phyloP scores from a whole-genome alignment of 441 rosid genomes.

The Iberis amara region DNA sequence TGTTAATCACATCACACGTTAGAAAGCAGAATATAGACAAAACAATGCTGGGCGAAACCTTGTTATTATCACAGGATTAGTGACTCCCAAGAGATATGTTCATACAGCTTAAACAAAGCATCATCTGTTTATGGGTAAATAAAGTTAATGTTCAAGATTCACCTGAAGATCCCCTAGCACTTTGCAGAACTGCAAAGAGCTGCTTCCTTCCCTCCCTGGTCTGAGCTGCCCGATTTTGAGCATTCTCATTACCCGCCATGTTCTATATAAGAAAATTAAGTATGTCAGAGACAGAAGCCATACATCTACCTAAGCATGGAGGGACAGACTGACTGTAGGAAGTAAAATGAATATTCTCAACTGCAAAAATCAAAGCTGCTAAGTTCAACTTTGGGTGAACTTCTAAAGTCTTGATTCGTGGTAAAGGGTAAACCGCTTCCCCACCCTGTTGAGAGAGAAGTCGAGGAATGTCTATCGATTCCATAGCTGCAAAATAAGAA shows the following conservation, averaged over 20 bases:
- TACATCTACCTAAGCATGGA: slow-evolving; percentile 22
- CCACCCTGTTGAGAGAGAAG: slow-evolving; percentile 95
- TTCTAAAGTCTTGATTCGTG: slow-evolving; percentile 77
- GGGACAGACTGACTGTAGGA: slow-evolving; percentile 14
- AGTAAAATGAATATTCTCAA: slow-evolving; percentile 39
- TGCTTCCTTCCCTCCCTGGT: slow-evolving; percentile 98
- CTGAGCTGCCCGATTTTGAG: slow-evolving; percentile 78
- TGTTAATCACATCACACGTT: slow-evolving; percentile 47
- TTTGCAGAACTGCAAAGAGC: slow-evolving; percentile 96
- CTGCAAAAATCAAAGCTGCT: slow-evolving; percentile 87
- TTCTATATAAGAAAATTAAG: slow-evolving; percentile 47
- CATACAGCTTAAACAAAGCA: slow-evolving; percentile 12
- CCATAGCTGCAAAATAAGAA: slow-evolving; percentile 67
- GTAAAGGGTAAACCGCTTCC: slow-evolving; percentile 95
- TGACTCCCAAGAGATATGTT: slow-evolving; percentile 10
- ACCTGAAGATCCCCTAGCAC: slow-evolving; percentile 99
- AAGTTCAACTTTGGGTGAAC: slow-evolving; percentile 91
- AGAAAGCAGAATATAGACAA: slow-evolving; percentile 30
- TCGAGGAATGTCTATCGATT: slow-evolving; percentile 79
- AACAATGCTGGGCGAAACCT: not conserved
- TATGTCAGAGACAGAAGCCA: slow-evolving; percentile 25
- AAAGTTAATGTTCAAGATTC: slow-evolving; percentile 27
- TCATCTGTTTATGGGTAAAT: slow-evolving; percentile 1
- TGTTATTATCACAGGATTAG: slow-evolving; percentile 1
- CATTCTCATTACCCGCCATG: slow-evolving; percentile 52